phyloP scores from a whole-genome alignment of 2,329 filamentous ascomycete genomes.

The Pyrenochaeta sp. region DNA sequence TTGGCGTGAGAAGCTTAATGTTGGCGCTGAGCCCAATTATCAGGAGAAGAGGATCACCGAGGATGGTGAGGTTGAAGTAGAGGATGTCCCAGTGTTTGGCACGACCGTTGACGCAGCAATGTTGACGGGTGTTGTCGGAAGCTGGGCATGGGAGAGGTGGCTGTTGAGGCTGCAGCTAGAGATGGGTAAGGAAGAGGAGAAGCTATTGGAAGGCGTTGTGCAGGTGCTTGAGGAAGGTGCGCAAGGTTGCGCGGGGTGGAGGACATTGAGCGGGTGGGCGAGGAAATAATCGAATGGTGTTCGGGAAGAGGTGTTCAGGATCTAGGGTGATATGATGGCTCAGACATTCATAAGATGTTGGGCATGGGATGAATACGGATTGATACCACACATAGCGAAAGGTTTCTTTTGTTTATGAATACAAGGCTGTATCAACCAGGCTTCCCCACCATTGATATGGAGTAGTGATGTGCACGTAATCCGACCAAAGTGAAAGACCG shows the following conservation, averaged over 20 bases:
- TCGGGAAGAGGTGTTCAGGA: slow-evolving; percentile 14
- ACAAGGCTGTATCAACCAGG: slow-evolving; percentile 23
- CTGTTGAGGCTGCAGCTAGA: slow-evolving; percentile 87
- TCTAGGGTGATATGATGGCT: slow-evolving; percentile 6
- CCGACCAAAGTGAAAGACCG: neutral
- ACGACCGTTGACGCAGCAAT: slow-evolving; percentile 73
- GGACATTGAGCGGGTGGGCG: slow-evolving; percentile 64
- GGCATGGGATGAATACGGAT: slow-evolving; percentile 21
- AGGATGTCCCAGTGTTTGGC: slow-evolving; percentile 40
- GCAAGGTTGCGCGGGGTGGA: slow-evolving; percentile 66
- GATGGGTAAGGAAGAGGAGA: slow-evolving; percentile 72
- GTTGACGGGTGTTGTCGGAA: slow-evolving; percentile 82
- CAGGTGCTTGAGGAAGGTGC: slow-evolving; percentile 68
- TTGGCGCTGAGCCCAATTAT: slow-evolving; percentile 37
- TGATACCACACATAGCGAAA: slow-evolving; percentile 41
- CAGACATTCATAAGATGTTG: neutral
- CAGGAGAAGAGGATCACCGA: slow-evolving; percentile 50
- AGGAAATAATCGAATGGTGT: slow-evolving; percentile 46
- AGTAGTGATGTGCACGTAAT: neutral
- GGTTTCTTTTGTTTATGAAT: slow-evolving; percentile 34
- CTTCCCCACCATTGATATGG: neutral
- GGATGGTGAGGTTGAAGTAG: slow-evolving; percentile 41
- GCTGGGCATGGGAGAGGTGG: slow-evolving; percentile 97
- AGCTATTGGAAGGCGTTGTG: slow-evolving; percentile 64
- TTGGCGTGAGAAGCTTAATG: slow-evolving; percentile 48